Conservation (phyloP, 495 filamentous ascomycete species). For the Articulospora tetracladia region DNA sequence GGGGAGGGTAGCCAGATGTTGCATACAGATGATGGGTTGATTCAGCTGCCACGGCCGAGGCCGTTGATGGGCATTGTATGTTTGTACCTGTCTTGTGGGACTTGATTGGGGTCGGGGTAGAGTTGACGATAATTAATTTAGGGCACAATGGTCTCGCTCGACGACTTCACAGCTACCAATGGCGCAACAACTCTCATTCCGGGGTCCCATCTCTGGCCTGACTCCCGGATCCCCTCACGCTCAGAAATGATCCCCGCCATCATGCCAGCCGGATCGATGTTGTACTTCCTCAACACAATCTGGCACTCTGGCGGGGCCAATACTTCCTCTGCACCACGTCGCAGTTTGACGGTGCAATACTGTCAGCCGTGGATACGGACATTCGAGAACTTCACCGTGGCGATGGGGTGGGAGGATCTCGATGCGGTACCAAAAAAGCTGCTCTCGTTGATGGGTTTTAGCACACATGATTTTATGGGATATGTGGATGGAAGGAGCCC, state of each 20-base stretch:
- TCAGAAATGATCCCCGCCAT: slow-evolving; percentile 29
- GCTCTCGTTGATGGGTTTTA: slow-evolving; percentile 22
- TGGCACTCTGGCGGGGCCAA: slow-evolving; percentile 37
- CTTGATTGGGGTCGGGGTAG: neutral
- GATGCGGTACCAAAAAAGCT: slow-evolving; percentile 23
- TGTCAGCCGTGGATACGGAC: slow-evolving; percentile 33
- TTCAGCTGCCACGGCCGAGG: slow-evolving; percentile 20
- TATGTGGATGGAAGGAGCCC: slow-evolving; percentile 24
- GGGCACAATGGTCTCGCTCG: slow-evolving; percentile 30
- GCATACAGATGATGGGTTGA: slow-evolving; percentile 32
- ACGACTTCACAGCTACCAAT: slow-evolving; percentile 31
- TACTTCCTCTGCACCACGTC: slow-evolving; percentile 19
- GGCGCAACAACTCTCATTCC: slow-evolving; percentile 43
- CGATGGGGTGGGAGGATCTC: slow-evolving; percentile 27
- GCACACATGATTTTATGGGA: slow-evolving; percentile 25
- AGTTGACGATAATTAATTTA: slow-evolving; percentile 2
- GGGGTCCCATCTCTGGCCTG: slow-evolving; percentile 38
- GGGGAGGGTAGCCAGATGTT: slow-evolving; percentile 26
- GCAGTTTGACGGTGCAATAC: slow-evolving; percentile 30
- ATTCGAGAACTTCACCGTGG: slow-evolving; percentile 30
- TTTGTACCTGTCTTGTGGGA: neutral
- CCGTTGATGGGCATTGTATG: slow-evolving; percentile 25
- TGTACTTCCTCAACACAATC: slow-evolving; percentile 36
- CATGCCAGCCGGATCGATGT: slow-evolving; percentile 33
- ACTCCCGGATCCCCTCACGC: slow-evolving; percentile 20